Evolutionary conservation across 306 rosid species (phyloP).

Genomic region (Cyclanthera cordifolia): DNA sequence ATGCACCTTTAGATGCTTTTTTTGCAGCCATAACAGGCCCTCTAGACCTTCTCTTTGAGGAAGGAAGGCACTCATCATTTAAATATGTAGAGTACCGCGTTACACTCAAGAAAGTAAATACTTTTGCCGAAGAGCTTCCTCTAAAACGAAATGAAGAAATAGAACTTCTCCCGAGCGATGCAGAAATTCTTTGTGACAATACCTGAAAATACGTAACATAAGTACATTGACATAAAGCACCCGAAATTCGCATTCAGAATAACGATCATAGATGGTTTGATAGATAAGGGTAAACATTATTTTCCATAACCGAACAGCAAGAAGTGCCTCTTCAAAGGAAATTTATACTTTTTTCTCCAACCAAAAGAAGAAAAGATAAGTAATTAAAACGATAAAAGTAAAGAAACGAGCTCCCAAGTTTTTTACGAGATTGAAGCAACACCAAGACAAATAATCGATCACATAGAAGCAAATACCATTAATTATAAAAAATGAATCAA

Average conservation of each 20-base stretch:
- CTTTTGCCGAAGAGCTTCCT: slow-evolving; percentile 41
- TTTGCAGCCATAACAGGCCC: slow-evolving; percentile 91
- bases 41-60: slow-evolving; percentile 75
- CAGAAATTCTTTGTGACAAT: slow-evolving; percentile 38
- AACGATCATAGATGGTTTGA: not conserved
- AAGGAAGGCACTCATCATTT: slow-evolving; percentile 27
- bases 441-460: not conserved
- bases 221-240: not conserved
- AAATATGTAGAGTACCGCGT: slow-evolving; percentile 33
- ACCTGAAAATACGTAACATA: slow-evolving; percentile 29
- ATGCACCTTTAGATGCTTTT: slow-evolving; percentile 61
- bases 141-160: slow-evolving; percentile 30
- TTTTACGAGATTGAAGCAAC: not conserved
- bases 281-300: not conserved
- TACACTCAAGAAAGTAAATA: slow-evolving; percentile 24
- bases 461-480: not conserved
- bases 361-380: not conserved
- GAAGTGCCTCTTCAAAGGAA: not conserved
- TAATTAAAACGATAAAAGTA: not conserved
- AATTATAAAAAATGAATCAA: not conserved
- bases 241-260: not conserved
- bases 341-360: not conserved
- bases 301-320: not conserved
- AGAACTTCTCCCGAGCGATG: slow-evolving; percentile 40
- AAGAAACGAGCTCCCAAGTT: too few relatives aligned